phyloP scores from a whole-genome alignment of 768 basidiomycete species.

The Jaapia argillacea region DNA sequence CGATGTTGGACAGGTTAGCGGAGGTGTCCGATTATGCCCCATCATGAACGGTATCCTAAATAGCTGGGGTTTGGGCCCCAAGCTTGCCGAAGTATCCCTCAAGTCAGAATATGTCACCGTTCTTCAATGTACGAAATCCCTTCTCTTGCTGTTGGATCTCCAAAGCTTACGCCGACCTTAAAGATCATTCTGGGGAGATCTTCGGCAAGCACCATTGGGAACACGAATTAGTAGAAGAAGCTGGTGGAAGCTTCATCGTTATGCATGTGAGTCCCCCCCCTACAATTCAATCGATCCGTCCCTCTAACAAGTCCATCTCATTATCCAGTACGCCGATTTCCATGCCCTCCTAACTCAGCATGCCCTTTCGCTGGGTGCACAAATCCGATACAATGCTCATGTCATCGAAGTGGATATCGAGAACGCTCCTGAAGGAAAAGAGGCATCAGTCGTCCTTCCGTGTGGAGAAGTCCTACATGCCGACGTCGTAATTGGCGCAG shows the following conservation, averaged over 20 bases:
- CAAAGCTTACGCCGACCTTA: too few species aligned
- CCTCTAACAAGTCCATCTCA: background rate
- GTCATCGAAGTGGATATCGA: constrained; percentile 15
- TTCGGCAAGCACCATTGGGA: constrained; percentile 22
- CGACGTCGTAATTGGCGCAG: constrained; percentile 28
- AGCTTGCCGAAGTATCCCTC: constrained; percentile 13
- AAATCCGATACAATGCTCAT: constrained; percentile 15
- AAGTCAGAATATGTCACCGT: constrained; percentile 14
- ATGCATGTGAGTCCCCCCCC: constrained; percentile 14
- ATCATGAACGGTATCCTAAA: constrained; percentile 26
- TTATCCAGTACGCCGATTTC: constrained; percentile 20
- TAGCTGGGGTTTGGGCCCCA: constrained; percentile 23
- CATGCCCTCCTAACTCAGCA: constrained; percentile 21
- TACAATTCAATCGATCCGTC: background rate
- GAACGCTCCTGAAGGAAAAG: background rate
- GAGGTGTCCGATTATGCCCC: constrained; percentile 21
- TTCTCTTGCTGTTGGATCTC: too few species aligned
- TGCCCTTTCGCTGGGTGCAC: constrained; percentile 16
- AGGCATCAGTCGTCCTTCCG: constrained; percentile 16
- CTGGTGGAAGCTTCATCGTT: constrained; percentile 20
- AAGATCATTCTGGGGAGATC: constrained; percentile 18
- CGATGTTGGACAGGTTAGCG: constrained; percentile 9
- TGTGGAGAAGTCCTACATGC: constrained; percentile 20
- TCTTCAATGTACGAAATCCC: constrained; percentile 12
- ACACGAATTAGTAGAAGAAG: constrained; percentile 16